These are phyloP conservation scores for Cystobasidium sp. DNA, from an alignment of 1,284 basidiomycete species.

Conservation along the genomic window DNA sequence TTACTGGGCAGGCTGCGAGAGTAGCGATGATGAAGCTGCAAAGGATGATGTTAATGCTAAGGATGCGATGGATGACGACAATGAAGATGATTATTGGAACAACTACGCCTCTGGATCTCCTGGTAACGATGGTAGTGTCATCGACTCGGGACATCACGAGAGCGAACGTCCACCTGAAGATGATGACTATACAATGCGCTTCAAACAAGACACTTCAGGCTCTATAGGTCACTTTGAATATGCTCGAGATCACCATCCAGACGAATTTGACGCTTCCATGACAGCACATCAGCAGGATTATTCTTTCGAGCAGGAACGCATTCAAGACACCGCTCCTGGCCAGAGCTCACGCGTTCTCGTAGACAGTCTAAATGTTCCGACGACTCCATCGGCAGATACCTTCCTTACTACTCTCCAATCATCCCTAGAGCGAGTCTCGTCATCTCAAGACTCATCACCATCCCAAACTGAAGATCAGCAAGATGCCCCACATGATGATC, in stretches of 20 bases:
- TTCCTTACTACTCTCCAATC: conserved; percentile 20
- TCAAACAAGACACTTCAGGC: background rate
- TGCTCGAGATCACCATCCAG: background rate
- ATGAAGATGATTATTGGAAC: conserved; percentile 29
- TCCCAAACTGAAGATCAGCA: conserved; percentile 5
- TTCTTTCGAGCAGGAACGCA: conserved; percentile 13
- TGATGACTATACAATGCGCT: conserved; percentile 13
- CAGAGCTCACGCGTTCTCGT: conserved; percentile 1
- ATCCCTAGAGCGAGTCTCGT: conserved; percentile 17
- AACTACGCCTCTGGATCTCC: conserved; percentile 1
- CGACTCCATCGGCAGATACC: background rate
- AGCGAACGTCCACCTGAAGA: conserved; percentile 5
- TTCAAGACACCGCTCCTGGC: background rate
- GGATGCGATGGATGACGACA: background rate
- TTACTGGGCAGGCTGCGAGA: conserved; percentile 30
- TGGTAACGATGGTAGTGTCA: conserved; percentile 7
- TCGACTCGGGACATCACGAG: conserved; percentile 3
- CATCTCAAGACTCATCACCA: background rate
- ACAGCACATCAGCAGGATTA: background rate
- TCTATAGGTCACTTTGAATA: conserved; percentile 8
- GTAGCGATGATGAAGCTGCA: conserved; percentile 17
- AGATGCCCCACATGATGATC: background rate
- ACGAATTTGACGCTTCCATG: background rate
- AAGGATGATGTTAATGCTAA: background rate
- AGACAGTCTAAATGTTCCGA: background rate